These are phyloP conservation scores for Lupinus albus DNA, from an alignment of 306 rosid species.

Conservation along the genomic window DNA sequence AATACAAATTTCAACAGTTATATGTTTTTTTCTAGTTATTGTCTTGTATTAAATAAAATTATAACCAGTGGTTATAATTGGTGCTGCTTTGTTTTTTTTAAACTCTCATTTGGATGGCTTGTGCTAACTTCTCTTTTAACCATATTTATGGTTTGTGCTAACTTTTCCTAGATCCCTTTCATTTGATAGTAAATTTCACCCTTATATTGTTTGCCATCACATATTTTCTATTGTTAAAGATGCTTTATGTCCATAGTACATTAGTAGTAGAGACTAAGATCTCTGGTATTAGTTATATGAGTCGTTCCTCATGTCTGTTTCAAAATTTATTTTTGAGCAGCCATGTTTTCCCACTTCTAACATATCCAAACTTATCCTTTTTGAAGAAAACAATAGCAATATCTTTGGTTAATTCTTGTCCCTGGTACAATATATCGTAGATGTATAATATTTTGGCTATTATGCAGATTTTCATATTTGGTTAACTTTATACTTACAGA, in stretches of 20 bases:
- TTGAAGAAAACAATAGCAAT: conserved; percentile 2
- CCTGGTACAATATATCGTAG: not conserved
- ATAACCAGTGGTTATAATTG: conserved; percentile 17
- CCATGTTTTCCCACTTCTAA: conserved; percentile 6
- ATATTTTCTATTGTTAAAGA: conserved; percentile 24
- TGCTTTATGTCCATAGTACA: conserved; percentile 17
- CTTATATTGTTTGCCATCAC: not conserved
- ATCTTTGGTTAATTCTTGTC: conserved; percentile 25
- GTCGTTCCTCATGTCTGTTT: conserved; percentile 23
- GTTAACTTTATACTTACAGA: conserved; percentile 7
- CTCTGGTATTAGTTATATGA: conserved; percentile 14
- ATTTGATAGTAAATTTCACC: conserved; percentile 30
- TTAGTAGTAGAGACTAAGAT: not conserved
- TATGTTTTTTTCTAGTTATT: conserved; percentile 18
- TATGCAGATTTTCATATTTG: conserved; percentile 1
- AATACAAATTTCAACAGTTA: too few species aligned
- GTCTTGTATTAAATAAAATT: conserved; percentile 19
- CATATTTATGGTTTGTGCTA: conserved; percentile 2
- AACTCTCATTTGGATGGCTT: conserved; percentile 20
- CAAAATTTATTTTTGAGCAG: conserved; percentile 16
- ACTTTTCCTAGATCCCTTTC: conserved; percentile 13
- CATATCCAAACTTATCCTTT: not conserved
- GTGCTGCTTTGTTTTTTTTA: conserved; percentile 29
- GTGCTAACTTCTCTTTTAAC: conserved; percentile 9
- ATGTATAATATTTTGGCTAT: conserved; percentile 17